Evolutionary conservation across 176 grass and related monocot genomes (phyloP), one percentile per base, ranked within the genome.

Genomic region (Poa annua): DNA sequence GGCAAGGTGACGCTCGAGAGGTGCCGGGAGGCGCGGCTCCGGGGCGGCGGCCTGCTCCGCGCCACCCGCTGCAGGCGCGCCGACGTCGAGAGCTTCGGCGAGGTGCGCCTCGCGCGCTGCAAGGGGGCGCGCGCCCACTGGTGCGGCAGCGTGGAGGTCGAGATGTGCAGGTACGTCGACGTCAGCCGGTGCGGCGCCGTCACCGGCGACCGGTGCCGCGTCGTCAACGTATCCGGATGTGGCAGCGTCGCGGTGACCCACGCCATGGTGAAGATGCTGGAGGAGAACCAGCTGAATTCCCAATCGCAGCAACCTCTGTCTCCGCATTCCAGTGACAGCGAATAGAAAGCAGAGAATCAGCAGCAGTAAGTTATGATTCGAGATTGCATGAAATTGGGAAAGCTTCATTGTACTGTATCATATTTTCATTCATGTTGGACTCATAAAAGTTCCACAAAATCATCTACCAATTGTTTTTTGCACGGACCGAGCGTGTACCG

Each of bases 51-150:
- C 8, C 68, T 53, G n/a, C 38, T 88, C 41, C 52, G 26, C 2
- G 75, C 80, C 2, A 62, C 21, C 41, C 72, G 85, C 64, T 93
- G 91, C 88, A 79, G 80, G 25, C 57, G 84, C n/a, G 80, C 85
- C 12, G 64, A 91, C 53, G 64, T 91, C 11, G 92, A 88, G 74
- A 94, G 92, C 79, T 91, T 87, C 76, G 83, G 86, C 88, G 84
- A 80, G 65, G 88, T 83, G 66, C 66, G 52, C 29, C 76, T 94
- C 5, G 77, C 22, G 0, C 75, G 83, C 11, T 91, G 88, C 67
- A 91, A 66, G 74, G 75, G n/a, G 7, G 78, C 78, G 35, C 66
- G 83, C 32, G 45, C 79, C 17, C 83, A 94, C 86, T 94, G 92
- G 88, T 90, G 82, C 51, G 86, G 91, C 33, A 77, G 73, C 74